Conservation (phyloP, 495 filamentous ascomycete species). For the Annulohypoxylon nitens region DNA sequence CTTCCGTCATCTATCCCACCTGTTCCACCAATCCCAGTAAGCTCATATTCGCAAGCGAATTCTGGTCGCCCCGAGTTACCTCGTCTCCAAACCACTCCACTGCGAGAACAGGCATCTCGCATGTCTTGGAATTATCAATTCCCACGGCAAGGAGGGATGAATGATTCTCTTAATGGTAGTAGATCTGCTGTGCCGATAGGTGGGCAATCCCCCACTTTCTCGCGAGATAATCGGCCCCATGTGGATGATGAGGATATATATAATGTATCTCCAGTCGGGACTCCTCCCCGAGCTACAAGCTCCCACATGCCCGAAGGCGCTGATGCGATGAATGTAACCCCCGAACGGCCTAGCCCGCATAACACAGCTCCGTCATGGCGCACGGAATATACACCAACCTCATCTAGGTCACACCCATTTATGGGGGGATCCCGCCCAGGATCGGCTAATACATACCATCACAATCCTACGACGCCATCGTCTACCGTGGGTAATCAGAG, state of each 20-base stretch:
- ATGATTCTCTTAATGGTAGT: conserved; percentile 19
- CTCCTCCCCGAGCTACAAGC: conserved; percentile 49
- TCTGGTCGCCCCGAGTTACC: conserved; percentile 47
- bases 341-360: conserved; percentile 48
- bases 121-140: conserved; percentile 40
- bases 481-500: conserved; percentile 38
- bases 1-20: conserved; percentile 33
- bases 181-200: conserved; percentile 32
- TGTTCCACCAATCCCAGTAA: neutral
- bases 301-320: conserved; percentile 32
- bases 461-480: conserved; percentile 48
- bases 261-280: conserved; percentile 68
- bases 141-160: conserved; percentile 20
- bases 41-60: neutral
- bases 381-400: conserved; percentile 40
- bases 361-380: conserved; percentile 27
- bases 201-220: conserved; percentile 36
- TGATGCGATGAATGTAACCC: conserved; percentile 23
- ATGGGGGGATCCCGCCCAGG: conserved; percentile 29
- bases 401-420: conserved; percentile 35
- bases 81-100: conserved; percentile 44
- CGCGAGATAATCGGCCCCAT: conserved; percentile 25
- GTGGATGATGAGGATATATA: conserved; percentile 59
- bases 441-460: conserved; percentile 40
- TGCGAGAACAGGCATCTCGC: conserved; percentile 21